These are phyloP conservation scores for Cladosporium velox DNA, from an alignment of 2,329 filamentous ascomycete genomes.

Conservation along the genomic window DNA sequence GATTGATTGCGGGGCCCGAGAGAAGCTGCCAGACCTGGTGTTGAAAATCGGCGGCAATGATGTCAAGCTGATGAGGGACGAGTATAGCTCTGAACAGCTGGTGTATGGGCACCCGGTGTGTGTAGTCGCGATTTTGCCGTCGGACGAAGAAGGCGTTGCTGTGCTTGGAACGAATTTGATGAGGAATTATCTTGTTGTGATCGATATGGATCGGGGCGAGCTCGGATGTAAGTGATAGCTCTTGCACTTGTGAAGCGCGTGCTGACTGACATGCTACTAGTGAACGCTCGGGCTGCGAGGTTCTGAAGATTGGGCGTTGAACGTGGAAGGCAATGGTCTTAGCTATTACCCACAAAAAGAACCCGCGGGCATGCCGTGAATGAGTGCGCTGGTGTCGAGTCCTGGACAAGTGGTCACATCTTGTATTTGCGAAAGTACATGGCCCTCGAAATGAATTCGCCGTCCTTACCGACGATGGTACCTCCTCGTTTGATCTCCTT, in stretches of 20 bases:
- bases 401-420: too few relatives aligned
- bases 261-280: neutral
- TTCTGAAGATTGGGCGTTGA: too few relatives aligned
- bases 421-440: too few relatives aligned
- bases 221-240: constrained; percentile 6
- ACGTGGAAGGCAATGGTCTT: too few relatives aligned
- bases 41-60: constrained; percentile 1
- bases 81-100: constrained; percentile 12
- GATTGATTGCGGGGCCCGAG: neutral
- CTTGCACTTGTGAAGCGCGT: too few relatives aligned
- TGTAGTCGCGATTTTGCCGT: constrained; percentile 11
- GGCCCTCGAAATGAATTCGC: too few relatives aligned
- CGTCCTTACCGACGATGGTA: too few relatives aligned
- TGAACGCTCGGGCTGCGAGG: neutral
- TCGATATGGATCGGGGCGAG: constrained; percentile 11
- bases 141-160: neutral
- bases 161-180: constrained; percentile 9
- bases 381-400: neutral
- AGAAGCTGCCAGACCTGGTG: constrained; percentile 11
- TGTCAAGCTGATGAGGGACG: constrained; percentile 2
- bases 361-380: too few relatives aligned
- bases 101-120: constrained; percentile 9
- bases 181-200: constrained; percentile 2
- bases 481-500: too few relatives aligned
- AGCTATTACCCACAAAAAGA: too few relatives aligned